These are phyloP conservation scores for Leccinum olivaceopallidum DNA, from an alignment of 768 basidiomycete genomes.

Conservation along the genomic window DNA sequence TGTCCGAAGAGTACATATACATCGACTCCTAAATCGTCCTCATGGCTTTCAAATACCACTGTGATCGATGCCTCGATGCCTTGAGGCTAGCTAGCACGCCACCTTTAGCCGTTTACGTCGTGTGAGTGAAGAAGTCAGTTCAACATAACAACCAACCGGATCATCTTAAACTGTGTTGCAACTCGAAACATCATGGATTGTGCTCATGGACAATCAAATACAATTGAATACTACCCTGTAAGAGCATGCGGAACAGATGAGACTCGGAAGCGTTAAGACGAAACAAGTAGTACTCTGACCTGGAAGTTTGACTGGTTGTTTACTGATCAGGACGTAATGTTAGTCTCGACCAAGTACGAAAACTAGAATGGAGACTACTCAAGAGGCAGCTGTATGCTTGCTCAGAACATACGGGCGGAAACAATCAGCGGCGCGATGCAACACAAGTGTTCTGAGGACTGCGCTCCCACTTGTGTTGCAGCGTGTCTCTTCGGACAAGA, in stretches of 20 bases:
- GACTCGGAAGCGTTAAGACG: neutral
- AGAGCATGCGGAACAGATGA: neutral
- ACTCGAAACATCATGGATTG: too few relatives aligned
- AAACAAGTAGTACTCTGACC: neutral
- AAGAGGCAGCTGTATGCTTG: neutral
- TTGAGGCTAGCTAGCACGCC: too few relatives aligned
- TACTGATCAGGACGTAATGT: neutral
- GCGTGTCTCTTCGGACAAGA: slow-evolving; percentile 11
- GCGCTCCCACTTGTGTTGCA: slow-evolving; percentile 42
- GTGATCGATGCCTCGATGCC: too few relatives aligned
- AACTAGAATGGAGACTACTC: neutral
- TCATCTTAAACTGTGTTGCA: too few relatives aligned
- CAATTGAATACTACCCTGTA: too few relatives aligned
- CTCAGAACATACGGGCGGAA: neutral
- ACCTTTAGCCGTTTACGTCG: too few relatives aligned
- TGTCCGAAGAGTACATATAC: too few relatives aligned
- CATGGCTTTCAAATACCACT: too few relatives aligned
- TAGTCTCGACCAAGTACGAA: neutral
- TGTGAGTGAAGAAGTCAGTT: too few relatives aligned
- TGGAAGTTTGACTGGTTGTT: neutral
- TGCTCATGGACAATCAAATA: too few relatives aligned
- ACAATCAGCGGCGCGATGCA: slow-evolving; percentile 14
- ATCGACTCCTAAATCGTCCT: too few relatives aligned
- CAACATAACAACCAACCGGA: too few relatives aligned
- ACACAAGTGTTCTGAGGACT: slow-evolving; percentile 45